A percentile compares a stretch with the other conserved stretches of the same genome.
Evolutionary conservation across 1,284 basidiomycete species (phyloP).

Genomic region (Bondarzewia mesenterica): DNA sequence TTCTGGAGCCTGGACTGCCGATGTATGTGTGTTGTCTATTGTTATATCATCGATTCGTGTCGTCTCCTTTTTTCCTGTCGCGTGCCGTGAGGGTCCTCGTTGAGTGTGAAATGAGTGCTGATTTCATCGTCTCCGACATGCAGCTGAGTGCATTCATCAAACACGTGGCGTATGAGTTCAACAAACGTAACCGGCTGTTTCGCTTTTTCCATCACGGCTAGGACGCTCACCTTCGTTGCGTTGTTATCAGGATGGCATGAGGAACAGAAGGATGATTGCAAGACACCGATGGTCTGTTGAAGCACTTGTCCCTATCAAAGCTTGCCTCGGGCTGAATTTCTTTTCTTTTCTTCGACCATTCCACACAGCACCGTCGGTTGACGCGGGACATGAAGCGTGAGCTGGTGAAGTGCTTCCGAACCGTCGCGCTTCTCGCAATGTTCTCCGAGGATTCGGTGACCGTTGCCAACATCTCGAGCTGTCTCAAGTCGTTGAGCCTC

Average conservation of each 20-base stretch:
- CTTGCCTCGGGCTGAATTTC: conserved; percentile 4
- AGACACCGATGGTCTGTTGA: conserved; percentile 56
- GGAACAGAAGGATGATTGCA: conserved; percentile 76
- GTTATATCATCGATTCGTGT: background rate
- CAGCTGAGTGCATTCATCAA: conserved; percentile 81
- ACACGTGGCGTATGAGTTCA: conserved; percentile 82
- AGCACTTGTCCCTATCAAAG: background rate
- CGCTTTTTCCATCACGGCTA: background rate
- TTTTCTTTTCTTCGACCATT: too few relatives aligned
- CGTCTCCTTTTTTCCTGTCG: background rate
- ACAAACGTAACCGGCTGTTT: conserved; percentile 48
- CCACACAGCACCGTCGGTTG: conserved; percentile 58
- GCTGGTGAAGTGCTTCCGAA: conserved; percentile 77
- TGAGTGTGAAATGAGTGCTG: conserved; percentile 5
- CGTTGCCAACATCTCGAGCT: conserved; percentile 60
- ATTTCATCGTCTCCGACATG: conserved; percentile 1
- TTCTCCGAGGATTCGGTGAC: conserved; percentile 75
- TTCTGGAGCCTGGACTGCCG: conserved; percentile 61
- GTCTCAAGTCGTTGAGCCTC: conserved; percentile 66
- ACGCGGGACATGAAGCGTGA: conserved; percentile 79
- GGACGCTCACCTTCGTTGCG: conserved; percentile 2
- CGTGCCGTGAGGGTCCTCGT: conserved; percentile 9
- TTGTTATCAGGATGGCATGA: conserved; percentile 60
- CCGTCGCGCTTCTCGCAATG: conserved; percentile 82
- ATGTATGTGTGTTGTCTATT: conserved; percentile 40